Base-by-base conservation (phyloP, 139 green algal genomes). In the Micractinium sp. region DNA sequence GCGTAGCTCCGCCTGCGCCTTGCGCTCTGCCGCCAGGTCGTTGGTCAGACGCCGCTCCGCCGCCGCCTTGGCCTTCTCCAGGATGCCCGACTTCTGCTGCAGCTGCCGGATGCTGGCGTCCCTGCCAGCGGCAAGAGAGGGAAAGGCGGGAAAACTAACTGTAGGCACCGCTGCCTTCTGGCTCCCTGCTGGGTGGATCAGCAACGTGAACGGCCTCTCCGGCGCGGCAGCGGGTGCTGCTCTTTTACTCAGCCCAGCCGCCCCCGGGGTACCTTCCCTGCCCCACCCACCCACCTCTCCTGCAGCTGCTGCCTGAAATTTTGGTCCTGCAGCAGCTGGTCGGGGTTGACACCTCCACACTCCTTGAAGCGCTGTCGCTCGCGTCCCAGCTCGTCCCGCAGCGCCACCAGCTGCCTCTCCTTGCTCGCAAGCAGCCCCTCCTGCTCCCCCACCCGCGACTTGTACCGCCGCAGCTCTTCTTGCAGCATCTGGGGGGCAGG, bases 401-500 rank as follows among this genome's bases (percentile, higher is more conserved):
- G 61, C 19, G 82, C 73, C 35, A 75, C 25, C 4, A 91, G 61
- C 19, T 85, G 75, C 2, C 88, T 69, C 22, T 88, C 71, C 39
- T 53, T 41, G 20, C 56, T 56, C 27, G 81, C 77, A 29, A 89
- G 74, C 19, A 31, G 60, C 13, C 69, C 82, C n/a, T 91, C 81
- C 53, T 67, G 47, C 66, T 88, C 88, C 36, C 69, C 63, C 56
- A 84, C 53, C 22, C 85, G 41, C 35, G 35, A 16, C 69, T 84
- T 83, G 81, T 89, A 89, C 31, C 53, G 67, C 25, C 81, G 81
- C 33, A 91, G 53, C 61, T 89, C 81, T 82, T 91, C 88, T 63
- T 87, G 81, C 79, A 90, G 87, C 87, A 90, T 90, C 87, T 90
- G 87, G 13, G n/a, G n/a, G 71, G 20, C 38, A 83, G 47, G 47